Evolutionary conservation across 768 basidiomycete species (phyloP), one percentile per base, ranked within the genome.

Genomic region (Tricholoma matsutake): DNA sequence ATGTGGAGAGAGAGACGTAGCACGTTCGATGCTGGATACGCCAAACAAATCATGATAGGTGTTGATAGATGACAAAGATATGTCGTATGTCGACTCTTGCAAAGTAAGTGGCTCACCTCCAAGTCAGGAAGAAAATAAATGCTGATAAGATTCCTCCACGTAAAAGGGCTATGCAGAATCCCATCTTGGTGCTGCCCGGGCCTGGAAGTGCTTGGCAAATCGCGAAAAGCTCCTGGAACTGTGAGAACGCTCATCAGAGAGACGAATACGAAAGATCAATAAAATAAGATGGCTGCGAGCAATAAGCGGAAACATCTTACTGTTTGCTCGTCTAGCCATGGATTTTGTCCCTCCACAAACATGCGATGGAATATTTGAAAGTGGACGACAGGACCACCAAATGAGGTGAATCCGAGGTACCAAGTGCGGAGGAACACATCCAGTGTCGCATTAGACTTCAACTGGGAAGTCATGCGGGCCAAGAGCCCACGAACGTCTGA

Each of bases 301-400:
- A 25, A 25, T 3, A 25, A 3, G 22, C 22, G 22, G 22, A 25
- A 25, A 61, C 45, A 16, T 69, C 69, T 52, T 31, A 82, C 78
- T 16, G 75, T 78, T 62, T 76, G 76, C 61, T 79, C 74, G 47
- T 79, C 73, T 16, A 79, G 70, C 76, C 76, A 77, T n/a, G 76
- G 76, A 2, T 68, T 60, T 57, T 72, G 69, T 11, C 74, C 73
- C 54, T 78, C 74, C 2, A 78, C 76, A 58, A 78, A 78, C 41
- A 71, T 63, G n/a, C 72, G 67, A 57, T 77, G 75, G 16, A 82
- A 73, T 49, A 82, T 77, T 55, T 80, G 76, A 62, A 83, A 79
- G 64, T 83, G 80, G 3, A 79, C 80, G 1, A 76, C 75, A 4
- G 81, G 81, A 1, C 82, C 82, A 13, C 82, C 82, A 65, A 83